phyloP scores from a whole-genome alignment of 2,329 filamentous ascomycete species.

The Dryadomyces sulphureus region DNA sequence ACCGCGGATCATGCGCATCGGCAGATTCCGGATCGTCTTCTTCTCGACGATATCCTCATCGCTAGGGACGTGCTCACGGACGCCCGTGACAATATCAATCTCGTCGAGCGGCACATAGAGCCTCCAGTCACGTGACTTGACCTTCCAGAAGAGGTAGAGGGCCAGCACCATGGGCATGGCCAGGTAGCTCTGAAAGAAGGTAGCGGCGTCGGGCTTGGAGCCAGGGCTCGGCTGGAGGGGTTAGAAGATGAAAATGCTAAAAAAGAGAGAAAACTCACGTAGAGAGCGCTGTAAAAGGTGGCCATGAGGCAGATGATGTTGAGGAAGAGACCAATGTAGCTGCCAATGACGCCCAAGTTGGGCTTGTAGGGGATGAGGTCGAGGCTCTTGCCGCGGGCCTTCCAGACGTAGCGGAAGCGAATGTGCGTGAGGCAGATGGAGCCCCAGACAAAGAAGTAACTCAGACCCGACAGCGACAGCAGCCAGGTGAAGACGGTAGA shows the following conservation, averaged over 20 bases:
- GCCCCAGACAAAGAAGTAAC: constrained; percentile 63
- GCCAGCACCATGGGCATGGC: constrained; percentile 39
- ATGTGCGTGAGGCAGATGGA: constrained; percentile 52
- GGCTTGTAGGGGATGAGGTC: constrained; percentile 33
- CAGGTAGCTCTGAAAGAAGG: constrained; percentile 46
- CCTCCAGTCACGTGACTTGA: constrained; percentile 37
- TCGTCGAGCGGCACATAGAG: constrained; percentile 39
- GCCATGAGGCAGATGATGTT: constrained; percentile 55
- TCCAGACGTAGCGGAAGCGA: constrained; percentile 49
- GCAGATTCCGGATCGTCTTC: constrained; percentile 19
- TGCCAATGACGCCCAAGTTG: constrained; percentile 46
- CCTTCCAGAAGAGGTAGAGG: constrained; percentile 53
- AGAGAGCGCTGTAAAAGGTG: constrained; percentile 56
- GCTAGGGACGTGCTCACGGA: constrained; percentile 38
- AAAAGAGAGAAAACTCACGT: constrained; percentile 17
- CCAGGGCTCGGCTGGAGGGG: constrained; percentile 18
- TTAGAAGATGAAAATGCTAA: neutral
- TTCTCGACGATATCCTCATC: constrained; percentile 18
- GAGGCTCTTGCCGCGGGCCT: constrained; percentile 36
- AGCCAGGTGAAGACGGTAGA: constrained; percentile 46
- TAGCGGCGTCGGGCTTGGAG: constrained; percentile 22
- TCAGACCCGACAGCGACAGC: constrained; percentile 56
- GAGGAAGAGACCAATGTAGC: constrained; percentile 51
- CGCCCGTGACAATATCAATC: constrained; percentile 47
- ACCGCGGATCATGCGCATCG: constrained; percentile 18